These are phyloP conservation scores for Iodosphaeria phyllophila DNA, from an alignment of 2,329 filamentous ascomycete species.

Conservation along the genomic window DNA sequence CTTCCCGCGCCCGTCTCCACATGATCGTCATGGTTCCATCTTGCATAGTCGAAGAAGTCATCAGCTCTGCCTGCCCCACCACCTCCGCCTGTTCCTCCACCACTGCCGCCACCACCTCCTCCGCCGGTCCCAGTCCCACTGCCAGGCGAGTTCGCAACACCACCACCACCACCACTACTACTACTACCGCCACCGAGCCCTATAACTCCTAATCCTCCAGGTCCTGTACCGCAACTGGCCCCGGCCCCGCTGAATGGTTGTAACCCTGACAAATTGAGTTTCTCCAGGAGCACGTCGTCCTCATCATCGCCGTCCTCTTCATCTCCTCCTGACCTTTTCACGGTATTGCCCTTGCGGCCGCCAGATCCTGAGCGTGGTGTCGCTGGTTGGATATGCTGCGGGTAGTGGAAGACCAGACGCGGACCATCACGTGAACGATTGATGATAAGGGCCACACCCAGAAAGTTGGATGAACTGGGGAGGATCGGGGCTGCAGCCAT, in stretches of 20 bases:
- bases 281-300: slow-evolving; percentile 33
- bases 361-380: no score
- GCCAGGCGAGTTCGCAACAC: no score
- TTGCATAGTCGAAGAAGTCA: slow-evolving; percentile 21
- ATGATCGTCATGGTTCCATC: slow-evolving; percentile 34
- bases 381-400: no score
- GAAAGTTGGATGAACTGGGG: slow-evolving; percentile 33
- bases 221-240: slow-evolving; percentile 10
- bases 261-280: slow-evolving; percentile 20
- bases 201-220: no score
- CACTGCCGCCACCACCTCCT: no score
- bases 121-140: no score
- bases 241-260: slow-evolving; percentile 12
- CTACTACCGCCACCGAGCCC: no score
- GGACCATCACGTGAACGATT: slow-evolving; percentile 61
- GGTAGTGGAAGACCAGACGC: slow-evolving; percentile 74
- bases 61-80: no score
- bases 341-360: no score
- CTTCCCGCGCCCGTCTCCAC: slow-evolving; percentile 34
- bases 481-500: slow-evolving; percentile 28
- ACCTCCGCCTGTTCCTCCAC: no score
- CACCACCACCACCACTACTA: no score
- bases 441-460: slow-evolving; percentile 58
- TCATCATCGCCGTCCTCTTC: slow-evolving; percentile 21
- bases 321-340: slow-evolving; percentile 15